Base-by-base conservation (phyloP, 2,329 filamentous ascomycete genomes). In the Bipolaris zeicola region DNA sequence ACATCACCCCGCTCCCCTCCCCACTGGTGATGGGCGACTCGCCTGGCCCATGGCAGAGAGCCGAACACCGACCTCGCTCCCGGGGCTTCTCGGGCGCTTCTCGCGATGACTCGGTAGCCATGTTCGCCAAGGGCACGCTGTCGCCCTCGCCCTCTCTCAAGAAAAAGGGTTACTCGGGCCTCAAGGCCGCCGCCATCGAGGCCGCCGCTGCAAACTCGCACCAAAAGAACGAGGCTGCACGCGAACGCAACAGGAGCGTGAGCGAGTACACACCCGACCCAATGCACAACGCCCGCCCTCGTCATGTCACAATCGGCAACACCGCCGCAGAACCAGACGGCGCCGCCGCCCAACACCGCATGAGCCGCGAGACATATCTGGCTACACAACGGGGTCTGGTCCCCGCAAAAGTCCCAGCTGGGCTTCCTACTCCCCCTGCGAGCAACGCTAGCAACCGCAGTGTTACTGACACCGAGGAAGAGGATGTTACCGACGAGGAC, bases 191-290 rank as follows among this genome's bases (percentile, higher is more conserved):
- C 6, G 74, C 75, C 11, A 68, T 78, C 26, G 79, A 81, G 63
- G 73, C 70, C 3, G 67, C 69, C 3, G 69, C 71, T 13, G 73
- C 71, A 10, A 68, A 64, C 53, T 62, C 71, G 38, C 67, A 73
- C 39, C 67, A 70, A 42, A 71, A 68, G 57, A 71, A 67, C 55
- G 73, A 74, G 37, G 62, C 61, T 26, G 66, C 61, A 16, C 90
- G 91, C 73, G 80, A 81, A 11, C 85, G 90, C 57, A 92, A 95
- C 73, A 85, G 93, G 66, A 97, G 93, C 75, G 80, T 95, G 24
- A 96, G 92, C 78, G 93, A 97, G 63, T 96, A 96, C 75, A 83
- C 87, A 0, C 92, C 92, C 2, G 90, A 95, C 51, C 79, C 85
- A 5, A 80, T 89, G 62, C 82, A 87, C 41, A 83, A 89, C 47